Conservation (phyloP, 805 yeast genomes). For the Teunomyces atbi region DNA sequence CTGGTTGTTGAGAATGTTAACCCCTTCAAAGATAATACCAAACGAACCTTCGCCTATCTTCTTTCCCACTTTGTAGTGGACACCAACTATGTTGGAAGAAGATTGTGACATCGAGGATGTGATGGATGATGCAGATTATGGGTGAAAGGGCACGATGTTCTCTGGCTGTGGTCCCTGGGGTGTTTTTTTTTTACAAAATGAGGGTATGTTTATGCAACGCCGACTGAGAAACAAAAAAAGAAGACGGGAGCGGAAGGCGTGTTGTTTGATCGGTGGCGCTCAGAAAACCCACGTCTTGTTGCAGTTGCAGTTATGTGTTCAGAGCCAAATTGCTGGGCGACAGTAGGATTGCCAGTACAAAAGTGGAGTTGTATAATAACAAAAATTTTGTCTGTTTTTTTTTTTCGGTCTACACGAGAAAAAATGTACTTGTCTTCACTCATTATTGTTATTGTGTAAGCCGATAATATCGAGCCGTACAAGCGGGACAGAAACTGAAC, state of each 20-base stretch:
- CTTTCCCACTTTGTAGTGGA: conserved; percentile 94
- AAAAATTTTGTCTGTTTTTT: neutral
- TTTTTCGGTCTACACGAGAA: neutral
- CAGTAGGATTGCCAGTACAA: neutral
- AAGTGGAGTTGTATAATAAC: neutral
- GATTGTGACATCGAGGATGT: conserved; percentile 30
- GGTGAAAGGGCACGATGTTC: neutral
- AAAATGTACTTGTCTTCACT: neutral
- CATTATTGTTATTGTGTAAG: neutral
- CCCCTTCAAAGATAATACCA: conserved; percentile 96
- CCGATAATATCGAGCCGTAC: neutral
- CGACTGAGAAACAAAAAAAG: too few relatives aligned
- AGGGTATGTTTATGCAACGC: neutral
- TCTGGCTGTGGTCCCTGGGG: neutral
- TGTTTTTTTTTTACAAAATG: too few relatives aligned
- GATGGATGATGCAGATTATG: neutral
- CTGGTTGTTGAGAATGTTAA: conserved; percentile 84
- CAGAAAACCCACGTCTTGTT: too few relatives aligned
- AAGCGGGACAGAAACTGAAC: neutral
- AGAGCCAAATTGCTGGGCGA: neutral
- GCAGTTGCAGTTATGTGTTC: too few relatives aligned
- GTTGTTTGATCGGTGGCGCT: too few relatives aligned
- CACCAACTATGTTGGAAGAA: conserved; percentile 74
- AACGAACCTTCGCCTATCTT: conserved; percentile 98
- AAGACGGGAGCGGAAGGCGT: too few relatives aligned